These are phyloP conservation scores for Pseudozyma hubeiensis DNA, from an alignment of 1,284 basidiomycete genomes.

Conservation along the genomic window DNA sequence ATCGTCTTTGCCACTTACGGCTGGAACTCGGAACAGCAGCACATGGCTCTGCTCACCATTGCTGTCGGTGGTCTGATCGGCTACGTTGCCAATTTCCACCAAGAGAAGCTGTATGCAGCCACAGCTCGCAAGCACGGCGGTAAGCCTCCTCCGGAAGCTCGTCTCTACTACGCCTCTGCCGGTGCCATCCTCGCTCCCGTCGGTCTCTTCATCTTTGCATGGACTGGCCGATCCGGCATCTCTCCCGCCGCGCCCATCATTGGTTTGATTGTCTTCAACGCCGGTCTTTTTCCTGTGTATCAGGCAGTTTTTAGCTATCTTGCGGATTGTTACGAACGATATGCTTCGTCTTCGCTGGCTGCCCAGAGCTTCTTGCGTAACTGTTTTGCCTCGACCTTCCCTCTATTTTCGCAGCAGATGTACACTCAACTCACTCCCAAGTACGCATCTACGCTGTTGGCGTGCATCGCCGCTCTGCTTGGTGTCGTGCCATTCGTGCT, in stretches of 20 bases:
- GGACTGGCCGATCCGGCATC: constrained; percentile 43
- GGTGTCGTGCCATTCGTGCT: constrained; percentile 64
- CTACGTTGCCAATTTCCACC: constrained; percentile 75
- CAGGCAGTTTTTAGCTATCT: constrained; percentile 51
- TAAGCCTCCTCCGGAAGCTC: constrained; percentile 70
- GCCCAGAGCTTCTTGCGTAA: constrained; percentile 59
- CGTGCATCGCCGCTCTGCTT: constrained; percentile 50
- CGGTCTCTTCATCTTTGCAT: constrained; percentile 56
- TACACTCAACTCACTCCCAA: constrained; percentile 57
- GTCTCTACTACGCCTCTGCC: constrained; percentile 68
- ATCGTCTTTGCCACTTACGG: constrained; percentile 62
- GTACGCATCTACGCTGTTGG: constrained; percentile 63
- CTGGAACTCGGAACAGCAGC: constrained; percentile 51
- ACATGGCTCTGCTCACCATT: constrained; percentile 50
- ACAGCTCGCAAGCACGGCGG: constrained; percentile 61
- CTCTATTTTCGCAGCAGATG: constrained; percentile 49
- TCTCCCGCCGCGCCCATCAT: constrained; percentile 51
- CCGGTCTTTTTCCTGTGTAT: constrained; percentile 42
- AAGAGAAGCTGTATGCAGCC: constrained; percentile 53
- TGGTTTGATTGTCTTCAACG: constrained; percentile 45
- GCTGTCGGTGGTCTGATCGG: constrained; percentile 72
- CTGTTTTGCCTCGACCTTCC: constrained; percentile 50
- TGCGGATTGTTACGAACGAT: constrained; percentile 59
- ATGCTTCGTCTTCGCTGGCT: constrained; percentile 64
- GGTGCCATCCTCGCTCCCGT: constrained; percentile 53